Base-by-base conservation (phyloP, 768 basidiomycete species). In the Floccularia luteovirens region DNA sequence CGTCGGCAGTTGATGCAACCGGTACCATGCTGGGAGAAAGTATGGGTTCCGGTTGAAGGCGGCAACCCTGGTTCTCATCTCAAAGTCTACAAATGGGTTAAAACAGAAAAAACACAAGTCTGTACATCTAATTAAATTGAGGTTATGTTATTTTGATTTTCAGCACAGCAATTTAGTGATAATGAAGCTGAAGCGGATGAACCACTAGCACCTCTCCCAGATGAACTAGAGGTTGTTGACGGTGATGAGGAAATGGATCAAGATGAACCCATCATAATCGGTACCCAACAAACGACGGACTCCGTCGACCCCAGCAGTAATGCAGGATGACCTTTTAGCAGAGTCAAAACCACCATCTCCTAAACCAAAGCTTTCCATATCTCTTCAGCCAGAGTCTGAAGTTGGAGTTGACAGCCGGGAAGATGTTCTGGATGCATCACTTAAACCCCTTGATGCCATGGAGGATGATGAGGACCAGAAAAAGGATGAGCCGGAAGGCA, bases 1-100 rank as follows among this genome's bases (percentile, higher is more conserved):
- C 73, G 86, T 27, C 74, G 86, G 43, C 82, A 87, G 58, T 67
- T 89, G n/a, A 88, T 90, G 82, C 84, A 86, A 52, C 88, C 88
- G 5, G 88, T 90, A n/a, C 75, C 71, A 20, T 85, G 80, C 47
- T 91, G 87, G 88, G 86, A 90, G 61, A 85, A 82, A 61, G 65
- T 70, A 24, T 86, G 84, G 84, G 66, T 74, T 8, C 57, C 68
- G 10, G 74, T 81, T 24, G 80, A 80, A 42, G 67, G 65, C 39
- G 63, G 74, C 17, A 50, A 74, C 13, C 57, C 75, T 19, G 73
- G 73, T 20, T 73, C 85, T 16, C 70, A 64, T 16, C 60, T 90
- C 35, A 82, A 78, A 52, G 68, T 88, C 17, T 75, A 70, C 52
- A 82, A 79, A 54, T 90, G 88, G 88, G 75, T 82, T 8, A 83